phyloP scores from a whole-genome alignment of 768 basidiomycete genomes.

The Naganishia friedmannii region DNA sequence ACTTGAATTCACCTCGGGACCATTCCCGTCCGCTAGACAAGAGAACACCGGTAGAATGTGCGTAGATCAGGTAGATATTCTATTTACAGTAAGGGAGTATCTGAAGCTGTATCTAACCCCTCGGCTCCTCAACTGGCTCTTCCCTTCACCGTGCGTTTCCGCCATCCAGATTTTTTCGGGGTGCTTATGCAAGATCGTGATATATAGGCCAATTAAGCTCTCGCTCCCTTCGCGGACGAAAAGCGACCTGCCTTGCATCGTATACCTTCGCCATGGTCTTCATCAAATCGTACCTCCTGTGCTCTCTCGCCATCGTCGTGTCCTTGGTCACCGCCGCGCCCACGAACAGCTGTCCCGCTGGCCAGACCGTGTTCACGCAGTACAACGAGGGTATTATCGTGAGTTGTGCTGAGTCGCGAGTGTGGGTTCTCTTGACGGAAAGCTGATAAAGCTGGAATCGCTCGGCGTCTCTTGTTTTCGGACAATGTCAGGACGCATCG shows the following conservation, averaged over 20 bases:
- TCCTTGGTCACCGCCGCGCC: not conserved
- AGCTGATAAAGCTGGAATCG: not conserved
- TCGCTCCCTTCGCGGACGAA: not conserved
- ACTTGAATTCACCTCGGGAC: no score
- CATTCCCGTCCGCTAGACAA: not conserved
- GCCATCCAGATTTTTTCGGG: no score
- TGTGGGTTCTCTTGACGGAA: not conserved
- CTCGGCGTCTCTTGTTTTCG: not conserved
- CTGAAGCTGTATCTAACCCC: no score
- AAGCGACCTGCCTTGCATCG: no score
- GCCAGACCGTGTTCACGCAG: not conserved
- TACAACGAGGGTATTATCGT: not conserved
- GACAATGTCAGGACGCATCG: slow-evolving; percentile 5
- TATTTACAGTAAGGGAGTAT: not conserved
- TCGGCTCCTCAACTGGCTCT: no score
- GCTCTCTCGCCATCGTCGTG: not conserved
- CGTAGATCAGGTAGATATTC: no score
- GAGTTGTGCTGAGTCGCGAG: not conserved
- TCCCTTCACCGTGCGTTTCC: no score
- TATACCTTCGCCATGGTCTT: not conserved
- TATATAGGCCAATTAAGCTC: not conserved
- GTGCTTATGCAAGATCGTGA: no score
- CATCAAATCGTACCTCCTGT: not conserved
- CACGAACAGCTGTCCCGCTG: not conserved
- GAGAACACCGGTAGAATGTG: not conserved